These are phyloP conservation scores for Panellus pusillus DNA, from an alignment of 768 basidiomycete species.

Conservation along the genomic window DNA sequence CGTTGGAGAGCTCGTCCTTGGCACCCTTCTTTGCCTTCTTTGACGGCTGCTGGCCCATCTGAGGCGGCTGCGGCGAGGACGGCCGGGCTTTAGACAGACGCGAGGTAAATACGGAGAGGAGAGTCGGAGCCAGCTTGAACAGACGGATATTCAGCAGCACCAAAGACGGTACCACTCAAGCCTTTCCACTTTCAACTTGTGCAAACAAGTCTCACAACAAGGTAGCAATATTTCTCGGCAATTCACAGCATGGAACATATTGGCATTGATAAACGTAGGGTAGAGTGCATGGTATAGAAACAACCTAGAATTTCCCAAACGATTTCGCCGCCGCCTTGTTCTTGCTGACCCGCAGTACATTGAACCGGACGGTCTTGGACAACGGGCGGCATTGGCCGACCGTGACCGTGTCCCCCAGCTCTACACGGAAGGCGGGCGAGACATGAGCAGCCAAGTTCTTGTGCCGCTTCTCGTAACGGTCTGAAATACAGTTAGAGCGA, in stretches of 20 bases:
- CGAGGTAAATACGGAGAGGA: conserved; percentile 73
- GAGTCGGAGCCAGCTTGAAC: conserved; percentile 76
- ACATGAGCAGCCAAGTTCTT: conserved; percentile 97
- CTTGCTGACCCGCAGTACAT: conserved; percentile 93
- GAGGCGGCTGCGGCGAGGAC: conserved; percentile 65
- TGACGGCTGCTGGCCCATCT: conserved; percentile 84
- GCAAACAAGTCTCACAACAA: too few relatives aligned
- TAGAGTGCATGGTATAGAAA: conserved; percentile 5
- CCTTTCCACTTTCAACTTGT: neutral
- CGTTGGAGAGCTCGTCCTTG: conserved; percentile 56
- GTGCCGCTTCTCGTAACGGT: conserved; percentile 98
- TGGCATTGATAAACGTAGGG: conserved; percentile 25
- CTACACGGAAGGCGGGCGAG: conserved; percentile 98
- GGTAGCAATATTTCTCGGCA: neutral
- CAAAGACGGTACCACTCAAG: too few relatives aligned
- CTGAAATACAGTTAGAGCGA: conserved; percentile 36
- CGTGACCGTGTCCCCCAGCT: conserved; percentile 90
- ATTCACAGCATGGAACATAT: conserved; percentile 27
- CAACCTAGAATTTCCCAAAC: conserved; percentile 86
- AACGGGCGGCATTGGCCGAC: conserved; percentile 99
- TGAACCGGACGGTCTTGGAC: conserved; percentile 99
- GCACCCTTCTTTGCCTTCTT: conserved; percentile 73
- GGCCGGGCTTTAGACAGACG: conserved; percentile 71
- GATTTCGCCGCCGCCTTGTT: conserved; percentile 89
- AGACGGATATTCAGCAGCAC: neutral